Evolutionary conservation across 2,329 filamentous ascomycete species (phyloP), one percentile per base, ranked within the genome.

Genomic region (Podosphaera leucotricha): DNA sequence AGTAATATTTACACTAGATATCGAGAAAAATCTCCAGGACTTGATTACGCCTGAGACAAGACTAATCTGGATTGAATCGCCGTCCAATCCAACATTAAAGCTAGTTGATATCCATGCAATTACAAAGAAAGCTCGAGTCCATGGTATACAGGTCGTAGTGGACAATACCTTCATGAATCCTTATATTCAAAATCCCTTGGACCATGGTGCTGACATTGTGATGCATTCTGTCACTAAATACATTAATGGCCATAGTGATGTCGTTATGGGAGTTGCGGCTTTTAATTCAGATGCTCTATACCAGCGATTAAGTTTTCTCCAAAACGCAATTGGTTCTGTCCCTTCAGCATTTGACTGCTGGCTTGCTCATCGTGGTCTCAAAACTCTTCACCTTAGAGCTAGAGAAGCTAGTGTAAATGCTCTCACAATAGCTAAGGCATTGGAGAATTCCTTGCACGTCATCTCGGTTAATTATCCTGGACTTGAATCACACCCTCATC

Each of bases 121-220:
- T 36, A 79, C 81, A 22, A 75, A 74, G 22, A 71, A 80, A 45
- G 90, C 90, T 16, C 90, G 95, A 62, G 68, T 78, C 55, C 81
- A 83, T 57, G 87, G 86, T 49, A 83, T 95, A 56, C 69, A 83
- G 59, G 90, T 98, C 38, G 90, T 98, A n/a, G 90, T 98, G 37
- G 90, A 98, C 67, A 98, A 98, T 67, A 98, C 90, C 18, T 98
- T 98, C 68, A 69, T 95, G 58, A 87, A 80, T 48, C 90, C 90
- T 26, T 98, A 95, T 61, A 72, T 98, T 41, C 90, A 98, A 65
- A 95, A 93, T 63, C 90, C 90, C 2, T 75, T 98, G 45, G 79
- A 92, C 58, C 83, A 87, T 59, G 90, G 90, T 54, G 90, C 90
- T 53, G 90, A 98, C 62, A 93, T 94, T 48, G 79, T 94, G 43